Conservation (phyloP, 768 basidiomycete species). For the Kockovaella imperatae region DNA sequence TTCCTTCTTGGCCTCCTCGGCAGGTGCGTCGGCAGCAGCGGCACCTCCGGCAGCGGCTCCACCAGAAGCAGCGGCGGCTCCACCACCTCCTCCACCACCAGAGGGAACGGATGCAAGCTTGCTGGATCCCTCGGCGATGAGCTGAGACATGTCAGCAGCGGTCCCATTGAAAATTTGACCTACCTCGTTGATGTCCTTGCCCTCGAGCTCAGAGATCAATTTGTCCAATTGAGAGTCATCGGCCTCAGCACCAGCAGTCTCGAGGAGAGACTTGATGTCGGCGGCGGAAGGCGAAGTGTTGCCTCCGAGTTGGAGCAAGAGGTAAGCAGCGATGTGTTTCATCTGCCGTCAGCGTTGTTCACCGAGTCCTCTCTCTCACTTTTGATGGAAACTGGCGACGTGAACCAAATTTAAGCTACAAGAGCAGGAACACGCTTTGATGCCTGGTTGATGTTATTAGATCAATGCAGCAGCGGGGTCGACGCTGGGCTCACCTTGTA, state of each 20-base stretch:
- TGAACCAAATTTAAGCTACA: constrained; percentile 25
- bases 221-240: constrained; percentile 72
- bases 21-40: constrained; percentile 53
- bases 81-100: constrained; percentile 58
- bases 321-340: constrained; percentile 75
- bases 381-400: constrained; percentile 5
- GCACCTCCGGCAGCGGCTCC: constrained; percentile 54
- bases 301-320: constrained; percentile 91
- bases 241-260: constrained; percentile 75
- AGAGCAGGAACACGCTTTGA: constrained; percentile 20
- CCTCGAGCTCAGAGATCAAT: constrained; percentile 80
- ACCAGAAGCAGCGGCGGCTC: constrained; percentile 50
- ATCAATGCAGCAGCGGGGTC: background rate
- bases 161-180: constrained; percentile 20
- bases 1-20: constrained; percentile 61
- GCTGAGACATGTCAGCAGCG: constrained; percentile 48
- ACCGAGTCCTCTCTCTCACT: background rate
- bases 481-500: background rate
- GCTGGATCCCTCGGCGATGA: constrained; percentile 84
- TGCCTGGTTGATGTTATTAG: constrained; percentile 8
- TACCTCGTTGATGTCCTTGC: constrained; percentile 79
- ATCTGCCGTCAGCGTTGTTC: constrained; percentile 24
- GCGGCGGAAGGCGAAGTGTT: constrained; percentile 75
- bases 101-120: constrained; percentile 98
- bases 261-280: constrained; percentile 82